Evolutionary conservation across 2,329 filamentous ascomycete species (phyloP).

Genomic region (Penicillium nordicum): DNA sequence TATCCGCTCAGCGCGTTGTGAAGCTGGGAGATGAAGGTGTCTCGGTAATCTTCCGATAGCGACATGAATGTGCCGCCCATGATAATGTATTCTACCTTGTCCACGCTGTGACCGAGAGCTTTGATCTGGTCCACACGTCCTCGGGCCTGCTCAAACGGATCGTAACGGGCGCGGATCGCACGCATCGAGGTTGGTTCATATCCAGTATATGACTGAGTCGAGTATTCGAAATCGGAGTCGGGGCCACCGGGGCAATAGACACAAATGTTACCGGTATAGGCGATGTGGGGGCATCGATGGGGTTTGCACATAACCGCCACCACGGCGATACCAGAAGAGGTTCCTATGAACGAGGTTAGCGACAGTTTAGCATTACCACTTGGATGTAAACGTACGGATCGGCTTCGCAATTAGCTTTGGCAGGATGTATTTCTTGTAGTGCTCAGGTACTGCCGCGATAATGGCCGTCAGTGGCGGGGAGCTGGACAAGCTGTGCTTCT

Average conservation of each 20-base stretch:
- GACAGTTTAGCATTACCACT: background rate
- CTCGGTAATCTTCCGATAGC: conserved; percentile 78
- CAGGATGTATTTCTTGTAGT: conserved; percentile 98
- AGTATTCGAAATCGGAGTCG: conserved; percentile 98
- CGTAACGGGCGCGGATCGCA: conserved; percentile 92
- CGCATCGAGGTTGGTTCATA: conserved; percentile 99
- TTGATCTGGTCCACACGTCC: conserved; percentile 96
- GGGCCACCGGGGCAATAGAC: conserved; percentile 97
- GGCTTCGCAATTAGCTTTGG: conserved; percentile 96
- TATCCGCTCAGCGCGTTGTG: conserved; percentile 97
- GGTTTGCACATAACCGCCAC: conserved; percentile 99
- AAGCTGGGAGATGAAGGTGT: conserved; percentile 90
- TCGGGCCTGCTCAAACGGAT: conserved; percentile 94
- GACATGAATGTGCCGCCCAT: conserved; percentile 99
- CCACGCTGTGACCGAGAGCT: conserved; percentile 89
- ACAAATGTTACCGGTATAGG: conserved; percentile 98
- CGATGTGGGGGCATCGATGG: conserved; percentile 94
- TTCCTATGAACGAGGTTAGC: conserved; percentile 55
- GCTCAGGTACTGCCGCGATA: conserved; percentile 96
- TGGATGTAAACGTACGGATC: conserved; percentile 60
- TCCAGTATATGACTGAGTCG: conserved; percentile 96
- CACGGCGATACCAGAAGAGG: conserved; percentile 93
- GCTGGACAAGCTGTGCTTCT: conserved; percentile 84
- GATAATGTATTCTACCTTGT: conserved; percentile 99
- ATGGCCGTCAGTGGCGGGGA: conserved; percentile 94